phyloP scores from a whole-genome alignment of 1,139 yeast species.

The Zygosaccharomyces sapae region DNA sequence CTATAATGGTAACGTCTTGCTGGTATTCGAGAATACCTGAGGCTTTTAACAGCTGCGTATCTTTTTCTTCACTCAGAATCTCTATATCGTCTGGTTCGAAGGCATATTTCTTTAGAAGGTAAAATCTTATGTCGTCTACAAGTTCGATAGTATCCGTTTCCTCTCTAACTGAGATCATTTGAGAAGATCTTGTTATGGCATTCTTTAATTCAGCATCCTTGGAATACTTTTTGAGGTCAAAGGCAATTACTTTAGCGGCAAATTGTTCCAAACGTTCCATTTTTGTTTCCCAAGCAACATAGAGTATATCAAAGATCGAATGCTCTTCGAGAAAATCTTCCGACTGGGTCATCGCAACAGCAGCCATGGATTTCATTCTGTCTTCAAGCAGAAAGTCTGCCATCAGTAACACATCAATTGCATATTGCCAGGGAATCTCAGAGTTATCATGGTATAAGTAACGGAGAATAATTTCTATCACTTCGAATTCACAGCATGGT shows the following conservation, averaged over 20 bases:
- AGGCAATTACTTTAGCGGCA: conserved; percentile 56
- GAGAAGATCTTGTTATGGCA: conserved; percentile 49
- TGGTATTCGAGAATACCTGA: conserved; percentile 24
- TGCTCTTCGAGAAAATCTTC: conserved; percentile 29
- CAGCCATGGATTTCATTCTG: conserved; percentile 61
- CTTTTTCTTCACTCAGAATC: conserved; percentile 18
- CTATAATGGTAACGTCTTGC: conserved; percentile 20
- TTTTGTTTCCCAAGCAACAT: conserved; percentile 65
- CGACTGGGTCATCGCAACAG: conserved; percentile 51
- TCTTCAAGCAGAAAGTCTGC: conserved; percentile 64
- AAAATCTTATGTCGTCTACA: conserved; percentile 71
- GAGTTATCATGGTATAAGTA: conserved; percentile 62
- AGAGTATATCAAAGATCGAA: conserved; percentile 52
- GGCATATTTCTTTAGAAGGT: conserved; percentile 40
- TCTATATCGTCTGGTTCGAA: conserved; percentile 36
- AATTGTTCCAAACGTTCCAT: conserved; percentile 62
- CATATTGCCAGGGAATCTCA: conserved; percentile 46
- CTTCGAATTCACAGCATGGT: conserved; percentile 40
- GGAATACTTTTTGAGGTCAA: conserved; percentile 43
- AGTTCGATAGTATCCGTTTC: conserved; percentile 77
- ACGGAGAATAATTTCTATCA: conserved; percentile 52
- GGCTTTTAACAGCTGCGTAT: conserved; percentile 11
- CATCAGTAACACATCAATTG: conserved; percentile 53
- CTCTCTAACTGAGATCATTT: conserved; percentile 55
- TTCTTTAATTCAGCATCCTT: conserved; percentile 38